phyloP scores from a whole-genome alignment of 306 rosid species.

The Malus asiatica region DNA sequence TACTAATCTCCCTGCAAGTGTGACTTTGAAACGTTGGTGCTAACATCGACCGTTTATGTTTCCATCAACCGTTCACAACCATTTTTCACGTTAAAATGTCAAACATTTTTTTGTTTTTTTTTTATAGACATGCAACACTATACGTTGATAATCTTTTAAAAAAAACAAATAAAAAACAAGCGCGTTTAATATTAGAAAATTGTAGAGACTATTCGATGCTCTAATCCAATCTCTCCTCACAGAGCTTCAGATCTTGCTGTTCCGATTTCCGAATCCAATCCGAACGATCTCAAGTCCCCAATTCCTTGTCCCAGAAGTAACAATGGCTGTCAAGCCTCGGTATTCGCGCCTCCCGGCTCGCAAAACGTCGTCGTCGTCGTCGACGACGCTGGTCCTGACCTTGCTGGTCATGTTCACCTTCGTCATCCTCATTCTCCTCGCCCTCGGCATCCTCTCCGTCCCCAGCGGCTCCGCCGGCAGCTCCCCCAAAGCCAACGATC shows the following conservation, averaged over 20 bases:
- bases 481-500: constrained; percentile 70
- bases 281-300: neutral
- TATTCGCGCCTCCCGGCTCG: constrained; percentile 57
- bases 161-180: too few species aligned
- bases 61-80: too few species aligned
- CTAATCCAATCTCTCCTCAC: neutral
- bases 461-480: constrained; percentile 48
- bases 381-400: constrained; percentile 56
- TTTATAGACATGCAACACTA: too few species aligned
- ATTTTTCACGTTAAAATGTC: too few species aligned
- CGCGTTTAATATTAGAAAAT: too few species aligned
- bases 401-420: constrained; percentile 65
- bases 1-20: too few species aligned
- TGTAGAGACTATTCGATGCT: neutral
- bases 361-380: constrained; percentile 39
- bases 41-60: too few species aligned
- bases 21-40: too few species aligned
- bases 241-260: neutral
- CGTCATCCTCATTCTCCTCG: constrained; percentile 76
- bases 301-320: constrained; percentile 17
- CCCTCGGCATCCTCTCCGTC: constrained; percentile 81
- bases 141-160: too few species aligned
- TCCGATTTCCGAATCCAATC: neutral
- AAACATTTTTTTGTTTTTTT: too few species aligned
- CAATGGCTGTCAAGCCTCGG: constrained; percentile 56